A percentile compares a stretch with the other conserved stretches of the same genome.
phyloP scores from a whole-genome alignment of 768 basidiomycete genomes.

The Galerina marginata region DNA sequence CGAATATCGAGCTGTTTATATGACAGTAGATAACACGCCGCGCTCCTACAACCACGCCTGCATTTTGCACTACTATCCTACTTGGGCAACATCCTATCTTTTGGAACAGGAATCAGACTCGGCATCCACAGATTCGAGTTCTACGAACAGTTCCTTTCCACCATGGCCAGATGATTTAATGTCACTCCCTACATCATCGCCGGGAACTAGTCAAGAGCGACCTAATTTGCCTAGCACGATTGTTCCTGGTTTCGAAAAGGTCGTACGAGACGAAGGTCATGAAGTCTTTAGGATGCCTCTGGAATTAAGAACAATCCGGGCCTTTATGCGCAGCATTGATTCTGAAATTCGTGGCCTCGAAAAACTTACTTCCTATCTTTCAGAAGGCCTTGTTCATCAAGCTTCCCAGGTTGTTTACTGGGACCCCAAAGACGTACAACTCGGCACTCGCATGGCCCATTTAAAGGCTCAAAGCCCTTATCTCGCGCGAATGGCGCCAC shows the following conservation, averaged over 20 bases:
- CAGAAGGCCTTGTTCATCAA: constrained; percentile 7
- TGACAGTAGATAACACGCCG: neutral
- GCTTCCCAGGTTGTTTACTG: neutral
- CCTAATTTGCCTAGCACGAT: constrained; percentile 6
- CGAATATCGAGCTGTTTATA: constrained; percentile 7
- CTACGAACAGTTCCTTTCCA: neutral
- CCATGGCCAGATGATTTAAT: constrained; percentile 14
- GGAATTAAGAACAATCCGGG: constrained; percentile 10
- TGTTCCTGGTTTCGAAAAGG: constrained; percentile 10
- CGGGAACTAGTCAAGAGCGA: neutral
- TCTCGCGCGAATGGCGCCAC: constrained; percentile 11
- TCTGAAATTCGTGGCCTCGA: constrained; percentile 10
- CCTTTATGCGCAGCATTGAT: constrained; percentile 6
- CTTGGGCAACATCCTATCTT: neutral
- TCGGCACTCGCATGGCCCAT: constrained; percentile 6
- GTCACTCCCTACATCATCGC: neutral
- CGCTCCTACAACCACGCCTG: constrained; percentile 8
- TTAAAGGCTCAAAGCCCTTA: constrained; percentile 6
- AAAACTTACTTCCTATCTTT: neutral
- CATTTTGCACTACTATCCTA: constrained; percentile 9
- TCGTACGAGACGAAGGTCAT: neutral
- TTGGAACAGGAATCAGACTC: neutral
- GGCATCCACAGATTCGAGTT: neutral
- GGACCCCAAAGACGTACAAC: constrained; percentile 10
- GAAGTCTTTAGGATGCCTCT: constrained; percentile 17